Percentiles rank a stretch among this genome's conserved stretches.
phyloP scores from a whole-genome alignment of 352 stramenopile species.

The Phytophthora vignae region DNA sequence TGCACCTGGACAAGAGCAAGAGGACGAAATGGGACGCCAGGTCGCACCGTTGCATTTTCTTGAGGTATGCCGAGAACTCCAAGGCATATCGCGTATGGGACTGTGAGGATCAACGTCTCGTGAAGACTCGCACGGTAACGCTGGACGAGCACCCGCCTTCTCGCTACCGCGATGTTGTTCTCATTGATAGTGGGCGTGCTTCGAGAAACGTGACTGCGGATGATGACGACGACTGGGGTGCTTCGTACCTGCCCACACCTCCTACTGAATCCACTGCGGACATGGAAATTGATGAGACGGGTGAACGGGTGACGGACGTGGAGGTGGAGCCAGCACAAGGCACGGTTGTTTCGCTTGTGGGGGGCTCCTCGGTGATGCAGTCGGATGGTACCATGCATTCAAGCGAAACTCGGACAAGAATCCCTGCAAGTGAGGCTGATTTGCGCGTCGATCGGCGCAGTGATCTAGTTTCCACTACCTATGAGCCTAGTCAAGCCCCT shows the following conservation, averaged over 20 bases:
- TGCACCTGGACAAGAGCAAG: slow-evolving; percentile 26
- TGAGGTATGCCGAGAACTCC: slow-evolving; percentile 16
- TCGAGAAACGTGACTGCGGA: background rate
- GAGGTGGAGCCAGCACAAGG: background rate
- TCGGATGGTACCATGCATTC: background rate
- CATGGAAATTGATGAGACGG: slow-evolving; percentile 1
- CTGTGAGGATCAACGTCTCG: slow-evolving; percentile 5
- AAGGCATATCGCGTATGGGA: slow-evolving; percentile 21
- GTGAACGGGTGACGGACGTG: background rate
- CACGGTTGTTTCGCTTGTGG: background rate
- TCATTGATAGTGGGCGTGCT: background rate
- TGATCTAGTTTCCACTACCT: background rate
- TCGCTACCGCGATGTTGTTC: slow-evolving; percentile 3
- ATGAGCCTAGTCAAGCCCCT: background rate
- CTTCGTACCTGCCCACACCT: background rate
- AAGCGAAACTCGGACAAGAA: background rate
- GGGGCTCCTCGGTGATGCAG: background rate
- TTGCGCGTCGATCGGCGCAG: background rate
- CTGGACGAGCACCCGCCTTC: slow-evolving; percentile 5
- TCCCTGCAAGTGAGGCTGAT: background rate
- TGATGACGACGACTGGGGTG: slow-evolving; percentile 1
- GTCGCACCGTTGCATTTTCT: slow-evolving; percentile 24
- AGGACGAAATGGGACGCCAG: slow-evolving; percentile 27
- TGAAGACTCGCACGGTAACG: slow-evolving; percentile 2
- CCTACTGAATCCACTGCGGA: background rate